A percentile compares a stretch with the other conserved stretches of the same genome.
phyloP scores from a whole-genome alignment of 148 eudicot genomes.

The Chenopodium quinoa region DNA sequence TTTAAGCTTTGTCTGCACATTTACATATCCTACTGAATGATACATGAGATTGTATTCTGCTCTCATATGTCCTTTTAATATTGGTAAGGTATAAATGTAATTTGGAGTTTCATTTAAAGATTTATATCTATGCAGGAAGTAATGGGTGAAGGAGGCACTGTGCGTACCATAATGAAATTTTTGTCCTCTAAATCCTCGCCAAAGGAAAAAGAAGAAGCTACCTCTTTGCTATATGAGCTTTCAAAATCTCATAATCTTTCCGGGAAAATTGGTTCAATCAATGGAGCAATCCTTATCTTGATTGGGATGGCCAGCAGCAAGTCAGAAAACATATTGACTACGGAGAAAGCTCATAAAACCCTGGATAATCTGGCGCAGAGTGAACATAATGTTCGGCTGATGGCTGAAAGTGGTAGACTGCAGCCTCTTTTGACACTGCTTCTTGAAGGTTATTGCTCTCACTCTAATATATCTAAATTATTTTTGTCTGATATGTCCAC shows the following conservation, averaged over 20 bases:
- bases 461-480: not conserved
- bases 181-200: slow-evolving; percentile 59
- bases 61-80: not conserved
- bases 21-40: not conserved
- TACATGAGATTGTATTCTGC: not conserved
- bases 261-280: slow-evolving; percentile 81
- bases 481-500: not conserved
- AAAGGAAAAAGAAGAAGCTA: slow-evolving; percentile 62
- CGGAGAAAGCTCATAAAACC: slow-evolving; percentile 73
- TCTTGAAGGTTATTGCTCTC: slow-evolving; percentile 61
- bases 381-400: slow-evolving; percentile 76
- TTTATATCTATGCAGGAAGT: slow-evolving; percentile 53
- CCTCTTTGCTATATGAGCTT: slow-evolving; percentile 78
- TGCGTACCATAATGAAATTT: slow-evolving; percentile 70
- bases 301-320: slow-evolving; percentile 90
- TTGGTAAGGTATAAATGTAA: not conserved
- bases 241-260: slow-evolving; percentile 67
- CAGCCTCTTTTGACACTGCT: slow-evolving; percentile 73
- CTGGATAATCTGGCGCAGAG: slow-evolving; percentile 69
- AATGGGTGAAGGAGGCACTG: slow-evolving; percentile 76
- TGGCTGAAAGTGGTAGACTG: slow-evolving; percentile 90
- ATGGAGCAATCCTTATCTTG: slow-evolving; percentile 84
- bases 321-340: slow-evolving; percentile 57
- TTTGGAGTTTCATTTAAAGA: not conserved
- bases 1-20: not conserved